These are phyloP conservation scores for Brassica cretica DNA, from an alignment of 345 rosid species.

Conservation along the genomic window DNA sequence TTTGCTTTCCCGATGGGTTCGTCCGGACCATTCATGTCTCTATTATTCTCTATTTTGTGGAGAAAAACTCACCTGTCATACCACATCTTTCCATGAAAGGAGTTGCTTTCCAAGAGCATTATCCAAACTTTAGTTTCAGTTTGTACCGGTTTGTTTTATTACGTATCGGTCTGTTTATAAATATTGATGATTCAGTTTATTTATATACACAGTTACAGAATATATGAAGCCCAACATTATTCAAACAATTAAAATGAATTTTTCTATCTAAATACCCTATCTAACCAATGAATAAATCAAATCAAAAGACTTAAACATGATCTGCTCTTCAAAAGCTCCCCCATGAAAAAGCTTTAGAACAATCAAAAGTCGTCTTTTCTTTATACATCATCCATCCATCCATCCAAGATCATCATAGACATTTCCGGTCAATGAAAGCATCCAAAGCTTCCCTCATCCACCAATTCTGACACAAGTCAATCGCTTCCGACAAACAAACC, in stretches of 20 bases:
- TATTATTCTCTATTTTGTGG: too few species aligned
- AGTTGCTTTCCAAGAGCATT: too few species aligned
- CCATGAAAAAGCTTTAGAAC: slow-evolving; percentile 1
- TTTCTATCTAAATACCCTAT: neutral
- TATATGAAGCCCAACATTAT: neutral
- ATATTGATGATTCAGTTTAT: neutral
- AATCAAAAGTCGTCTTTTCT: neutral
- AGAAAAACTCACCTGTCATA: too few species aligned
- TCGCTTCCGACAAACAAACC: slow-evolving; percentile 53
- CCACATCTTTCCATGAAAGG: too few species aligned
- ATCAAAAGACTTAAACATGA: slow-evolving; percentile 23
- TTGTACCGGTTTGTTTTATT: too few species aligned
- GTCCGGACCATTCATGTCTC: too few species aligned
- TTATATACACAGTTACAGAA: slow-evolving; percentile 23
- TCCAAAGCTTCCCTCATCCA: slow-evolving; percentile 73
- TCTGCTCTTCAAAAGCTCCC: neutral
- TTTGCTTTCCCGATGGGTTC: too few species aligned
- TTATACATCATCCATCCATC: neutral
- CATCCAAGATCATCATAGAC: neutral
- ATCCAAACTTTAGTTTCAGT: too few species aligned
- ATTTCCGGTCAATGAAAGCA: slow-evolving; percentile 41
- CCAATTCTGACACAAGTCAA: slow-evolving; percentile 44
- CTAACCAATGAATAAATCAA: slow-evolving; percentile 25
- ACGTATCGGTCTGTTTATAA: too few species aligned
- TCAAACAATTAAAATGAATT: slow-evolving; percentile 19